Evolutionary conservation across 2,329 filamentous ascomycete genomes (phyloP), one percentile per base, ranked within the genome.

Genomic region (Cadophora malorum): DNA sequence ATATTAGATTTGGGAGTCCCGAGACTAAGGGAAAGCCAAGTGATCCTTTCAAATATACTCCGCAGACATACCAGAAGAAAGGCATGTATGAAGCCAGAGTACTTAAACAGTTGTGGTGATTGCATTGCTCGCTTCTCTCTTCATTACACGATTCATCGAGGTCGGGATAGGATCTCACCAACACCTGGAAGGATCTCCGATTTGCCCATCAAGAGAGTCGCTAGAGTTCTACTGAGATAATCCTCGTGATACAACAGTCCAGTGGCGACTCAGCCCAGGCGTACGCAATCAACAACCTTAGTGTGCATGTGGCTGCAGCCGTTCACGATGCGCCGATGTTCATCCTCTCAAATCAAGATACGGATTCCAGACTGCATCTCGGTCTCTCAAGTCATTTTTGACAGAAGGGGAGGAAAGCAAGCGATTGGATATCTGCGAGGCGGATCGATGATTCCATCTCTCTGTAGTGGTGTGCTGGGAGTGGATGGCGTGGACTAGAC

Each of bases 381-480:
- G 6, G n/a, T 38, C 45, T 49, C 5, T 28, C 5, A 3, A 28
- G 5, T 28, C 28, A 5, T 28, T 45, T 45, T 45, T 45, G 41
- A 45, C 41, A 45, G 41, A 45, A 8, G 4, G 2, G 21, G 28
- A 55, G 25, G 52, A 55, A 33, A 31, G 52, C 33, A 14, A 55
- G 25, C 52, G 52, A 55, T 55, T 55, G 52, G 52, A 33, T 55
- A 25, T 6, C n/a, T n/a, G 52, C 9, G 16, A n/a, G 16, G 16
- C 52, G 28, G 52, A 55, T 55, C 25, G 52, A 55, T 33, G 25
- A 55, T 55, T 55, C 52, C 28, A 55, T 19, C 1, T 31, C 25
- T 14, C 6, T 33, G 52, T n/a, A 25, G 28, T 55, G 52, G 52
- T 55, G 52, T 55, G 28, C 14, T 55, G 52, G 52, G 52, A 55